Evolutionary conservation across 2,329 filamentous ascomycete species (phyloP).

Genomic region (Nakataea oryzae): DNA sequence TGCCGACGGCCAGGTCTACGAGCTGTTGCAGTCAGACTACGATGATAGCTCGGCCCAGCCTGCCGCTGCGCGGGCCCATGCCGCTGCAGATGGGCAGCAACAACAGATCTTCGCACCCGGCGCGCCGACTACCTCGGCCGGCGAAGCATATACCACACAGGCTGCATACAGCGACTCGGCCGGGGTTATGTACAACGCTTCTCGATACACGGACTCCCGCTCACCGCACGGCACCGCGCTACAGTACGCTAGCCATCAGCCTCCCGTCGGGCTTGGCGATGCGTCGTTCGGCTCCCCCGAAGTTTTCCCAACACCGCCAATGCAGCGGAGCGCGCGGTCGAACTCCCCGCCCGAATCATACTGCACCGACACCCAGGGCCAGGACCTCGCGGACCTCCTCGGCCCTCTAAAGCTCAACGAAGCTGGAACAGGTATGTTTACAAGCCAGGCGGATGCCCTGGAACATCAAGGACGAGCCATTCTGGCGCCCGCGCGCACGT

Average conservation of each 20-base stretch:
- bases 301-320: constrained; percentile 43
- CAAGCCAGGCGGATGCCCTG: not conserved
- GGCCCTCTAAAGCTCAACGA: constrained; percentile 83
- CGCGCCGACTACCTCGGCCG: constrained; percentile 14
- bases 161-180: constrained; percentile 34
- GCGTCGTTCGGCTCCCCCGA: constrained; percentile 36
- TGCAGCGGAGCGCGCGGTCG: constrained; percentile 29
- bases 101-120: constrained; percentile 24
- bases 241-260: constrained; percentile 35
- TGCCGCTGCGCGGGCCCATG: not conserved
- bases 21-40: constrained; percentile 34
- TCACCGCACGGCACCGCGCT: constrained; percentile 27
- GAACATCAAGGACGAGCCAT: not conserved
- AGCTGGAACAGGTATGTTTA: constrained; percentile 63
- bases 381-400: constrained; percentile 69
- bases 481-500: not conserved
- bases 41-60: constrained; percentile 38
- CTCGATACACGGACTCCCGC: constrained; percentile 36
- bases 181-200: constrained; percentile 28
- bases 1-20: constrained; percentile 33
- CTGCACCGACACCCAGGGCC: constrained; percentile 53
- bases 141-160: constrained; percentile 31
- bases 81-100: constrained; percentile 15
- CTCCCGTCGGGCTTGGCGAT: constrained; percentile 38
- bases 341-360: constrained; percentile 39